These are phyloP conservation scores for Yarrowia deformans DNA, from an alignment of 805 yeast genomes.

Conservation along the genomic window DNA sequence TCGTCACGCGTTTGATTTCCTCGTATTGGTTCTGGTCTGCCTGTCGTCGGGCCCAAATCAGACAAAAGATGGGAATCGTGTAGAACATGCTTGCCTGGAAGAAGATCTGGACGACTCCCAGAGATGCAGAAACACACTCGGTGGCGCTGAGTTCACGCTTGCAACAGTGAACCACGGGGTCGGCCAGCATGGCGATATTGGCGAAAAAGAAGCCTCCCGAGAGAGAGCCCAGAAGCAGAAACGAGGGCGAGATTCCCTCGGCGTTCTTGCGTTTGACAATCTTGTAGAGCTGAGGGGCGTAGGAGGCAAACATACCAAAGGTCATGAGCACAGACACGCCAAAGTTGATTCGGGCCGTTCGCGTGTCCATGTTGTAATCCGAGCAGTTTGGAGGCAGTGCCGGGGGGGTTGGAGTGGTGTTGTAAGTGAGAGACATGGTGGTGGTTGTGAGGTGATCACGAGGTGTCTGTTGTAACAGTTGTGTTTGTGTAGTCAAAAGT, in stretches of 20 bases:
- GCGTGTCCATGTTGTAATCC: constrained; percentile 17
- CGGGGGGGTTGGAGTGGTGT: not conserved
- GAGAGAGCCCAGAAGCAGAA: constrained; percentile 71
- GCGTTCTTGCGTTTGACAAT: constrained; percentile 66
- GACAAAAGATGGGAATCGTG: constrained; percentile 62
- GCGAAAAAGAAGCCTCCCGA: constrained; percentile 72
- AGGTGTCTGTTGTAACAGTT: too few species aligned
- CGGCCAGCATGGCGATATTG: constrained; percentile 68
- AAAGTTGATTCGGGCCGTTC: constrained; percentile 51
- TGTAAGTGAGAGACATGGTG: too few species aligned
- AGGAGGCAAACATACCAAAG: constrained; percentile 71
- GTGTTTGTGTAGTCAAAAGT: too few species aligned
- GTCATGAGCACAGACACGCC: constrained; percentile 62
- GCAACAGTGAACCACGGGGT: constrained; percentile 71
- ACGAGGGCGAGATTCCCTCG: constrained; percentile 80
- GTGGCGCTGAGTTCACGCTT: constrained; percentile 53
- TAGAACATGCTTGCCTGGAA: constrained; percentile 67
- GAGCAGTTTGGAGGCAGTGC: not conserved
- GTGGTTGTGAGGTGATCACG: too few species aligned
- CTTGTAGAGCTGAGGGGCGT: constrained; percentile 75
- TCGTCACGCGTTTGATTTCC: constrained; percentile 41
- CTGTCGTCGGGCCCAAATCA: constrained; percentile 54
- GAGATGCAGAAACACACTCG: constrained; percentile 70
- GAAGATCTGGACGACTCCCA: constrained; percentile 72
- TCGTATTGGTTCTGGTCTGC: constrained; percentile 42